Conservation (phyloP, 2,329 filamentous ascomycete species). For the Pestalotiopsis sp. region DNA sequence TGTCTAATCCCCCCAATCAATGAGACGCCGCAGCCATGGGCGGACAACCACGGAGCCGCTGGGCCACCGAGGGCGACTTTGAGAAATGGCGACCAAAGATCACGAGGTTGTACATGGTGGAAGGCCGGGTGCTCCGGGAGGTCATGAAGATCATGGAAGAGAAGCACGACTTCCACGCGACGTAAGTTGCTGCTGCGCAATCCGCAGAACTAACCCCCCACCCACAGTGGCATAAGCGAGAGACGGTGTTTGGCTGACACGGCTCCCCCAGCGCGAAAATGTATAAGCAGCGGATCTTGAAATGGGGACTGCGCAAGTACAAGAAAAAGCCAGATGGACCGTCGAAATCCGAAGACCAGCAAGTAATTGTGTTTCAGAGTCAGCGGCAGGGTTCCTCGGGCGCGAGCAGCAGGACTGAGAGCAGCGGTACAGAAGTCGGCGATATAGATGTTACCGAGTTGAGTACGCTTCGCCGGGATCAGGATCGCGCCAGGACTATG, state of each 20-base stretch:
- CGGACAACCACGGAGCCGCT: background rate
- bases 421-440: background rate
- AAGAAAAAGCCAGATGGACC: background rate
- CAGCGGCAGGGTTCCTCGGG: background rate
- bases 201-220: background rate
- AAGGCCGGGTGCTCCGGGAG: background rate
- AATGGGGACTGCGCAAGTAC: constrained; percentile 10
- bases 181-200: constrained; percentile 6
- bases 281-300: constrained; percentile 8
- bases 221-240: background rate
- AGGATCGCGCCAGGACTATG: background rate
- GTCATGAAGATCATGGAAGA: constrained; percentile 7
- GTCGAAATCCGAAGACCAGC: background rate
- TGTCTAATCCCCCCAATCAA: background rate
- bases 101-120: constrained; percentile 11
- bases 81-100: constrained; percentile 6
- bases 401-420: background rate
- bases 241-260: background rate
- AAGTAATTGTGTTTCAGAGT: background rate
- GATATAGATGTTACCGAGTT: background rate
- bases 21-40: background rate
- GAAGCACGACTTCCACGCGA: constrained; percentile 8
- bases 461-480: background rate
- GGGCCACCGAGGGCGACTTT: constrained; percentile 8
- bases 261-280: constrained; percentile 1